Percentiles rank a stretch among this genome's conserved stretches.
Evolutionary conservation across 306 rosid genomes (phyloP).

Genomic region (Vicia villosa): DNA sequence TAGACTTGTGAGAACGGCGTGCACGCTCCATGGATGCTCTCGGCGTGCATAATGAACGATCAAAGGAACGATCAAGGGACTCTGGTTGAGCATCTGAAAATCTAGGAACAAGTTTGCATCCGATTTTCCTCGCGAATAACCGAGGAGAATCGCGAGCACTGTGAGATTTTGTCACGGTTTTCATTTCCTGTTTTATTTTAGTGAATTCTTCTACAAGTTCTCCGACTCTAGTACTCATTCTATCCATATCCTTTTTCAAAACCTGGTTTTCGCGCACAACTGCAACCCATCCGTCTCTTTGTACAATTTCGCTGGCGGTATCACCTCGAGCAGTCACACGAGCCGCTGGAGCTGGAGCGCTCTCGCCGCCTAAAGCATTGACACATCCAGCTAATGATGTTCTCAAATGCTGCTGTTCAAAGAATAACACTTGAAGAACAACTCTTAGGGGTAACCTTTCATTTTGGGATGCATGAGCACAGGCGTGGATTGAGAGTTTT

Average conservation of each 20-base stretch:
- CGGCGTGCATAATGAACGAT: conserved; percentile 55
- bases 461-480: conserved; percentile 92
- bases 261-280: conserved; percentile 84
- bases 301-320: conserved; percentile 62
- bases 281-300: conserved; percentile 89
- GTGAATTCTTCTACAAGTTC: conserved; percentile 84
- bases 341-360: conserved; percentile 64
- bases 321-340: conserved; percentile 45
- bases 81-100: conserved; percentile 76
- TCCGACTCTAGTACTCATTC: conserved; percentile 81
- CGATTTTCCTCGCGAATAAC: conserved; percentile 55
- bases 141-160: conserved; percentile 71
- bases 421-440: conserved; percentile 93
- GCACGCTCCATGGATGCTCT: conserved; percentile 64
- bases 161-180: conserved; percentile 66
- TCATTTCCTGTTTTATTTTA: conserved; percentile 91
- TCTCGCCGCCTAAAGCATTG: conserved; percentile 67
- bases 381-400: conserved; percentile 82
- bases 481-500: conserved; percentile 89
- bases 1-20: conserved; percentile 51
- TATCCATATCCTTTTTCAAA: conserved; percentile 82
- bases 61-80: conserved; percentile 49
- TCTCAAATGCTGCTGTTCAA: conserved; percentile 89
- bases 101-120: conserved; percentile 77
- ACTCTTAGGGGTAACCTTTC: conserved; percentile 86